Percentiles rank a stretch among this genome's conserved stretches.
Evolutionary conservation across 352 stramenopile species (phyloP).

Genomic region (Globisporangium sylvaticum): DNA sequence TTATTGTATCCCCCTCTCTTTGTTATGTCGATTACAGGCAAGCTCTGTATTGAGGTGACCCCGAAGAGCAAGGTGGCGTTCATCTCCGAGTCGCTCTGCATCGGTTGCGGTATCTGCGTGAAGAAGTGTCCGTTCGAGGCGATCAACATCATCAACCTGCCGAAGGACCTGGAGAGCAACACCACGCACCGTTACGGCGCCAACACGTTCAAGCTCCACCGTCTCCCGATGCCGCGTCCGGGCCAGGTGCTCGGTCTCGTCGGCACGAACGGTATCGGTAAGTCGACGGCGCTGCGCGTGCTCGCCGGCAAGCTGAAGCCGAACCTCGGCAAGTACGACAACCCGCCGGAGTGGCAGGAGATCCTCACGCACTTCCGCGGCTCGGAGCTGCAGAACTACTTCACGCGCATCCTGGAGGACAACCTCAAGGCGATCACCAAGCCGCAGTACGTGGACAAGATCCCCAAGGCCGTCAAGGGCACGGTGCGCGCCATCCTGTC

Average conservation of each 20-base stretch:
- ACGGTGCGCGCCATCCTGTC: slow-evolving; percentile 93
- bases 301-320: slow-evolving; percentile 99
- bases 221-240: slow-evolving; percentile 96
- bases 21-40: slow-evolving; percentile 46
- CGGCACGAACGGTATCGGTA: slow-evolving; percentile 99
- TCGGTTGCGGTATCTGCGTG: slow-evolving; percentile 99
- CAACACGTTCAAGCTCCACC: slow-evolving; percentile 99
- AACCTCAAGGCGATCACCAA: slow-evolving; percentile 99
- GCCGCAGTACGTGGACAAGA: slow-evolving; percentile 99
- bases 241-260: slow-evolving; percentile 98
- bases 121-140: slow-evolving; percentile 99
- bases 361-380: slow-evolving; percentile 98
- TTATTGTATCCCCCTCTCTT: not conserved
- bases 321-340: slow-evolving; percentile 97
- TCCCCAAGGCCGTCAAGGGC: slow-evolving; percentile 95
- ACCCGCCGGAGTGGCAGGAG: slow-evolving; percentile 98
- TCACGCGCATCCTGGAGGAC: slow-evolving; percentile 98
- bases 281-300: slow-evolving; percentile 99
- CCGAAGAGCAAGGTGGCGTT: slow-evolving; percentile 97
- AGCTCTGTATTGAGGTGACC: slow-evolving; percentile 99
- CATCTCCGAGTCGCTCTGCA: slow-evolving; percentile 98
- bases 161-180: slow-evolving; percentile 97
- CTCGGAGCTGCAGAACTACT: slow-evolving; percentile 99
- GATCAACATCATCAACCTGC: slow-evolving; percentile 99
- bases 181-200: slow-evolving; percentile 99